phyloP scores from a whole-genome alignment of 2,329 filamentous ascomycete species.

The Aspergillus arachidicola region DNA sequence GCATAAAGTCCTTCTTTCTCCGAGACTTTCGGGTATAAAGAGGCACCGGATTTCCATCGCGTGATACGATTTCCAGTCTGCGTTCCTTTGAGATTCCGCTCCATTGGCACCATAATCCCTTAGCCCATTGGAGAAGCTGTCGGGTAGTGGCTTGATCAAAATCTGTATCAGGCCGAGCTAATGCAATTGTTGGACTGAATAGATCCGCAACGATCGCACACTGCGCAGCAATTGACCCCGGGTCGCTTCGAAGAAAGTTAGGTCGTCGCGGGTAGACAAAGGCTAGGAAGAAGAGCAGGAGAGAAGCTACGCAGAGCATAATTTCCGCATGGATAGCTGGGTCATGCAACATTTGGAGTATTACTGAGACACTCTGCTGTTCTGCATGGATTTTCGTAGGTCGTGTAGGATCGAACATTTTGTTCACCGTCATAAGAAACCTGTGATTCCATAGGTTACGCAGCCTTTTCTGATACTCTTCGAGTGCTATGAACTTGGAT shows the following conservation, averaged over 20 bases:
- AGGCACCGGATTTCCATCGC: background rate
- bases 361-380: background rate
- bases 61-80: slow-evolving; percentile 12
- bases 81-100: slow-evolving; percentile 1
- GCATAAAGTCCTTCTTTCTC: slow-evolving; percentile 15
- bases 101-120: slow-evolving; percentile 21
- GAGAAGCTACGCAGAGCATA: background rate
- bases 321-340: background rate
- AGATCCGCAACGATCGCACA: slow-evolving; percentile 17
- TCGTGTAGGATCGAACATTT: slow-evolving; percentile 6
- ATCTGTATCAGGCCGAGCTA: slow-evolving; percentile 8
- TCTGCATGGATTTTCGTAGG: background rate
- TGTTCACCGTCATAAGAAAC: slow-evolving; percentile 1
- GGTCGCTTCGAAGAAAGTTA: slow-evolving; percentile 23
- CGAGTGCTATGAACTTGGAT: background rate
- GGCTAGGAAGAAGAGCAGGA: slow-evolving; percentile 10
- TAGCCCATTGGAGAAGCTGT: slow-evolving; percentile 22
- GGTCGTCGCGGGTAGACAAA: slow-evolving; percentile 17
- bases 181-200: slow-evolving; percentile 7
- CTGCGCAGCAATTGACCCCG: slow-evolving; percentile 24
- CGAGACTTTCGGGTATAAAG: background rate
- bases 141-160: slow-evolving; percentile 18
- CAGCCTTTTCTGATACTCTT: background rate
- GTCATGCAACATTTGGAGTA: background rate
- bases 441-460: slow-evolving; percentile 1